Evolutionary conservation across 2,329 filamentous ascomycete species (phyloP).

Genomic region (Leptographium lundbergii): DNA sequence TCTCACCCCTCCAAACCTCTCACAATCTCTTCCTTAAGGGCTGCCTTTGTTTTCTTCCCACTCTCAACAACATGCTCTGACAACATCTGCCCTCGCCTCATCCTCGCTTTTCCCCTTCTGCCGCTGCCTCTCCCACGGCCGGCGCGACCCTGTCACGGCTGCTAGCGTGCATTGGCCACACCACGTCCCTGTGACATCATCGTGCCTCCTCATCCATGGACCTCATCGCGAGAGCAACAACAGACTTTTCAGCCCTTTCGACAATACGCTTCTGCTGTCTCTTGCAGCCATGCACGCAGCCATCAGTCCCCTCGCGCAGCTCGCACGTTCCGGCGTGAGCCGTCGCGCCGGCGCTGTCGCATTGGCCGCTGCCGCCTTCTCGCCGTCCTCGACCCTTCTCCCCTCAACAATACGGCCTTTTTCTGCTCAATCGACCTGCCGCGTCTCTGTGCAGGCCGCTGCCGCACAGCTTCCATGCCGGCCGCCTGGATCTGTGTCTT

Average conservation of each 20-base stretch:
- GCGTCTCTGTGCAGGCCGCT: not conserved
- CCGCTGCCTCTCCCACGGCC: not conserved
- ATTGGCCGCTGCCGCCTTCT: not conserved
- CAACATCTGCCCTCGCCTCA: not conserved
- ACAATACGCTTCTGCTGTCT: not conserved
- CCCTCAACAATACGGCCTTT: not conserved
- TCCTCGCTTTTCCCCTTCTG: not conserved
- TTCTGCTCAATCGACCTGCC: not conserved
- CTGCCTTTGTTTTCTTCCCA: not conserved
- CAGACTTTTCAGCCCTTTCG: not conserved
- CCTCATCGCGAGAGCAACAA: not conserved
- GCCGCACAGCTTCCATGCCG: not conserved
- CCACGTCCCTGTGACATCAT: conserved; percentile 1
- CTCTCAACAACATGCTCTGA: not conserved
- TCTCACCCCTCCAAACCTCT: not conserved
- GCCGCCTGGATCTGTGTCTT: not conserved
- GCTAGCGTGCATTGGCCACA: not conserved
- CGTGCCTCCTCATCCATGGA: not conserved
- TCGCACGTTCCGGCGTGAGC: not conserved
- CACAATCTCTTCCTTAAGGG: too few relatives aligned
- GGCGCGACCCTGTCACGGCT: not conserved
- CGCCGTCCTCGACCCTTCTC: not conserved
- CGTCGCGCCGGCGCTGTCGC: not conserved
- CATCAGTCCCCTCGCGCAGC: not conserved
- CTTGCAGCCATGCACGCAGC: not conserved